Base-by-base conservation (phyloP, 1,139 yeast species). In the Kodamaea plutei region DNA sequence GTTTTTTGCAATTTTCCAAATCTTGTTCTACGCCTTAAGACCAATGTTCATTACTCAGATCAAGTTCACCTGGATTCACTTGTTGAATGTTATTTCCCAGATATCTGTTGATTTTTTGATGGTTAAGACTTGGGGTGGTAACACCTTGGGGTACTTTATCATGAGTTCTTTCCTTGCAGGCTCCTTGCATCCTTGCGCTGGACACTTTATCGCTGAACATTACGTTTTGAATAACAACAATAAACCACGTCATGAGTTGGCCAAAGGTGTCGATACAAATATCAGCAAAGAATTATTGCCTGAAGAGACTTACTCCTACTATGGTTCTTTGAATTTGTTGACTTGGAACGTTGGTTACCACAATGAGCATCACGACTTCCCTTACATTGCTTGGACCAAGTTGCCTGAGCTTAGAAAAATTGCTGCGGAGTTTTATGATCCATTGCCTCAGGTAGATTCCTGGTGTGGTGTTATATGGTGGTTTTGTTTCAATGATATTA, bases 311-410 rank as follows among this genome's bases (percentile, higher is more conserved):
- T 88, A 81, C 52, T 83, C 94, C 8, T 88, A 88, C 60, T 88
- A 88, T 48, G 96, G 96, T 0, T 61, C 77, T 12, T 68, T 88
- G 45, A 88, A 88, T 50, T 40, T 65, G 19, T 60, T 88, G 37
- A 85, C 93, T 1, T 88, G 95, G 89, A 88, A 88, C 48, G 96
- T 87, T 7, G 96, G 96, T 2, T 79, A 85, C 54, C 96, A 88
- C 55, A 87, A 84, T 50, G 96, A 88, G 57, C 96, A 88, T 56
- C 96, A 88, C 50, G 96, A 88, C 58, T 88, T 88, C 66, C 96
- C 96, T 1, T 88, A 78, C 53, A 73, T 88, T 45, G 91, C 96
- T 0, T 88, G 96, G 96, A 73, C 93, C 1, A 76, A 79, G 40
- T 64, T 88, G 31, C 85, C 85, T 23, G 61, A 71, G 37, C 62